Evolutionary conservation across 345 rosid genomes (phyloP).

Genomic region (Syzygium grande): DNA sequence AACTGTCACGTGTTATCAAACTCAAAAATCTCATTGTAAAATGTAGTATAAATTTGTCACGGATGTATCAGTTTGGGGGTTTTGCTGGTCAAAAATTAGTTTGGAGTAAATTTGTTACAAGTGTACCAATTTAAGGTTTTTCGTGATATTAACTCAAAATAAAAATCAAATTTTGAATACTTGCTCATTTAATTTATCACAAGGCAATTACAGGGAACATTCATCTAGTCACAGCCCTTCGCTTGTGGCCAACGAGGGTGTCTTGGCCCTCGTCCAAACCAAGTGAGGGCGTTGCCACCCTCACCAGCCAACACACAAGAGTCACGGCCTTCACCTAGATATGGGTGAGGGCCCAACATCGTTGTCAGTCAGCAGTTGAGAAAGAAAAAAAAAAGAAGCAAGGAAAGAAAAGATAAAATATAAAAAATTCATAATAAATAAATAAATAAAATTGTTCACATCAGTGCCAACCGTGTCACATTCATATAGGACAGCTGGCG

Average conservation of each 20-base stretch:
- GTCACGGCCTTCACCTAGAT: too few species aligned
- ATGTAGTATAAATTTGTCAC: too few species aligned
- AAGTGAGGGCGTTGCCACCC: background rate
- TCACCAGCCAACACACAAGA: background rate
- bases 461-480: background rate
- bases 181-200: background rate
- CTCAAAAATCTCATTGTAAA: too few species aligned
- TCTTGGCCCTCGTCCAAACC: background rate
- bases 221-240: background rate
- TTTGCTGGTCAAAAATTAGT: too few species aligned
- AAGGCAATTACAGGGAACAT: background rate
- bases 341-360: too few species aligned
- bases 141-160: background rate
- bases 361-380: too few species aligned
- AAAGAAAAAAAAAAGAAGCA: too few species aligned
- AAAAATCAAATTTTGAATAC: background rate
- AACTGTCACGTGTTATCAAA: too few species aligned
- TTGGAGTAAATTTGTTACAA: too few species aligned
- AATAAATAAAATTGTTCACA: background rate
- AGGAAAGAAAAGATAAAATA: background rate
- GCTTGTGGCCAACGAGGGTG: background rate
- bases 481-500: accelerated
- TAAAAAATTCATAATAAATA: background rate
- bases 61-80: too few species aligned
- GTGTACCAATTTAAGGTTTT: too few species aligned